A percentile compares a stretch with the other conserved stretches of the same genome.
Evolutionary conservation across 2,329 filamentous ascomycete species (phyloP).

Genomic region (Monilinia vaccinii-corymbosi): DNA sequence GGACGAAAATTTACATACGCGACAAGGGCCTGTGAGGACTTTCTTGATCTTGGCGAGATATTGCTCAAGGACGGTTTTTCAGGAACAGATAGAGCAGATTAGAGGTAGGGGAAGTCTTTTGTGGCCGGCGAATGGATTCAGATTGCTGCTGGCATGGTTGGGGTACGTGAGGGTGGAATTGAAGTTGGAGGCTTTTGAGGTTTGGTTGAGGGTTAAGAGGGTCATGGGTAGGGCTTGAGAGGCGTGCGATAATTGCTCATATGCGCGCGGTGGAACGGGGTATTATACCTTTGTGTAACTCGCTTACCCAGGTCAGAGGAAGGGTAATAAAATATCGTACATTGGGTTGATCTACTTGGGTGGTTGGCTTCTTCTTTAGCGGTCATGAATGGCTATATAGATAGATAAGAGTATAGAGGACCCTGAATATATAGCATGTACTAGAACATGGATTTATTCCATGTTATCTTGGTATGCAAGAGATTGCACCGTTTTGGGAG

Average conservation of each 20-base stretch:
- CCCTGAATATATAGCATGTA: not conserved
- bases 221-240: slow-evolving; percentile 27
- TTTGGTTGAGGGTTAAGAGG: slow-evolving; percentile 49
- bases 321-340: not conserved
- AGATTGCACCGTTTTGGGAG: not conserved
- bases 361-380: not conserved
- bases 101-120: slow-evolving; percentile 43
- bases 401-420: not conserved
- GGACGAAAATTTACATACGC: slow-evolving; percentile 80
- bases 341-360: not conserved
- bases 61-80: slow-evolving; percentile 56
- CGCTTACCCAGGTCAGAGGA: not conserved
- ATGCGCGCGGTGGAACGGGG: not conserved
- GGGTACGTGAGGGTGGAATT: slow-evolving; percentile 50
- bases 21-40: slow-evolving; percentile 52
- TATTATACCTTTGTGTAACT: not conserved
- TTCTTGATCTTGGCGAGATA: slow-evolving; percentile 63
- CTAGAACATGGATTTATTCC: not conserved
- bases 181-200: slow-evolving; percentile 55
- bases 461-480: not conserved
- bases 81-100: slow-evolving; percentile 54
- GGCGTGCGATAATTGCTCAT: not conserved
- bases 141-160: slow-evolving; percentile 47
- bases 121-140: slow-evolving; percentile 47
- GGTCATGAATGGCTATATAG: not conserved